Percentiles rank a stretch among this genome's conserved stretches.
Evolutionary conservation across 2,329 filamentous ascomycete species (phyloP).

Genomic region (Exophiala dermatitidis): DNA sequence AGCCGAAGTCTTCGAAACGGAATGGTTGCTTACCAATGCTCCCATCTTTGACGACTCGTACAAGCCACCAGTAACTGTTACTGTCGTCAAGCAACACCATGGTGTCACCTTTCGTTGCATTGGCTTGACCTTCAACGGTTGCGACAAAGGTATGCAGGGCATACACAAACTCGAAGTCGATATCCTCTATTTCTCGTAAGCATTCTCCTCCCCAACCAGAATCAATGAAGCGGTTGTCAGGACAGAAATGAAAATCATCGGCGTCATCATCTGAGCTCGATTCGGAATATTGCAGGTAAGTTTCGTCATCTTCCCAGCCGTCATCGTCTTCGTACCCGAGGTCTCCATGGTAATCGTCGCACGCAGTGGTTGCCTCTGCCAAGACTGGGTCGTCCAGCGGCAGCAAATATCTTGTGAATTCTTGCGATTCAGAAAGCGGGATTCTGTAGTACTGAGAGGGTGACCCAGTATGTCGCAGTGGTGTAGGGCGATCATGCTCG

Average conservation of each 20-base stretch:
- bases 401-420: slow-evolving; percentile 35
- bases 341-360: slow-evolving; percentile 11
- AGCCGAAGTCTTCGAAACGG: slow-evolving; percentile 1
- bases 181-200: slow-evolving; percentile 95
- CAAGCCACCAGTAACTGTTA: slow-evolving; percentile 99
- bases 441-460: slow-evolving; percentile 3
- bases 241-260: slow-evolving; percentile 50
- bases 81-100: slow-evolving; percentile 98
- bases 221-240: slow-evolving; percentile 59
- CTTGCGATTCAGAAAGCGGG: slow-evolving; percentile 17
- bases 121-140: slow-evolving; percentile 95
- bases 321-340: slow-evolving; percentile 17
- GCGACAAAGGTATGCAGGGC: slow-evolving; percentile 95
- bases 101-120: slow-evolving; percentile 95
- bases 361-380: slow-evolving; percentile 25
- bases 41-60: slow-evolving; percentile 92
- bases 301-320: slow-evolving; percentile 29
- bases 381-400: slow-evolving; percentile 39
- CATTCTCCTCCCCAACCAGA: slow-evolving; percentile 68
- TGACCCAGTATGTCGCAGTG: background rate
- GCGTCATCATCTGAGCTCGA: slow-evolving; percentile 53
- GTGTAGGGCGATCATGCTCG: background rate
- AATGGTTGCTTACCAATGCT: slow-evolving; percentile 61
- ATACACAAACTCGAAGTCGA: slow-evolving; percentile 99
- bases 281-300: slow-evolving; percentile 39